Base-by-base conservation (phyloP, 768 basidiomycete genomes). In the Ramaria sp. region DNA sequence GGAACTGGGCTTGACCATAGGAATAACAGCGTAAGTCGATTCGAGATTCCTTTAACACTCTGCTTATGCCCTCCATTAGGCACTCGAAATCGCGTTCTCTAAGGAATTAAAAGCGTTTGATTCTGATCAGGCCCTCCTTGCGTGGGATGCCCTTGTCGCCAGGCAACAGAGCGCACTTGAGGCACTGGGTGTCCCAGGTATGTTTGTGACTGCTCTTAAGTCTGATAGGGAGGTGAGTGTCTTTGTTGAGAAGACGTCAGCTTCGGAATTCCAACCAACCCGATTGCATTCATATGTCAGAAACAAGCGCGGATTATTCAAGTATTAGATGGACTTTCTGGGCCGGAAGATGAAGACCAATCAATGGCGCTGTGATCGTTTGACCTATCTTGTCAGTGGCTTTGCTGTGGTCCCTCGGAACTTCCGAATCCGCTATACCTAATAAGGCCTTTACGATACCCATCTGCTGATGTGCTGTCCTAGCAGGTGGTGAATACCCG, bases 81-180 rank as follows among this genome's bases (percentile, higher is more conserved):
- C 74, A 73, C 68, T 90, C 60, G 75, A 77, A 47, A 76, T 76
- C 47, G 75, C 76, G 22, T 82, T 83, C 67, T 78, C 75, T 56
- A 78, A 72, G 59, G 88, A 88, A 57, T 64, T 90, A 36, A 69
- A 65, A 37, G 77, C 73, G 58, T 89, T 89, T 62, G 88, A 90
- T 62, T 61, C 61, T n/a, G 80, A 88, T 49, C 74, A 83, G 36
- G 83, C 73, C 9, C 65, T 90, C 5, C 72, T 79, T 2, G 83
- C 85, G 8, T 92, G 88, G 86, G 88, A 88, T 61, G 78, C 76
- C 18, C 72, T 91, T n/a, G 65, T 83, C 18, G 68, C 77, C 48
- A 79, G 77, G 60, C 89, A 92, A 64, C 88, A 92, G 66, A 63
- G 69, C 0, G 68, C 76, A 15, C 70, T 92, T 47, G 78, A 80